Evolutionary conservation across 176 grass and related monocot genomes (phyloP).

Genomic region (Carex myosuroides): DNA sequence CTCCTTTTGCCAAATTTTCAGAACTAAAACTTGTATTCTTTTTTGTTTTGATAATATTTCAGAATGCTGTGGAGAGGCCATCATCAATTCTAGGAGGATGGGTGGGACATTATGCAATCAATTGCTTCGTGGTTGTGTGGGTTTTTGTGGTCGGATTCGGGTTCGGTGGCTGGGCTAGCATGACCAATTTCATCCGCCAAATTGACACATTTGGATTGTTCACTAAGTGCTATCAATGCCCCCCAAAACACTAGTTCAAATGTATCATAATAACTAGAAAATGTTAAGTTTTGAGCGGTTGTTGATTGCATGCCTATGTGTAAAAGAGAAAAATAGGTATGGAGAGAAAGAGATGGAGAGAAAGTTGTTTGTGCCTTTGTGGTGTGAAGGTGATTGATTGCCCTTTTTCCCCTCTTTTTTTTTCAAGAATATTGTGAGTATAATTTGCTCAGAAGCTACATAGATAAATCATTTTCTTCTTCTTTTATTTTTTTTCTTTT

Average conservation of each 20-base stretch:
- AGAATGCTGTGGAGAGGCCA: slow-evolving; percentile 90
- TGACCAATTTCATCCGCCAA: slow-evolving; percentile 67
- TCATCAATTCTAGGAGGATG: slow-evolving; percentile 48
- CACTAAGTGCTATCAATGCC: slow-evolving; percentile 98
- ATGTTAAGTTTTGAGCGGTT: not conserved
- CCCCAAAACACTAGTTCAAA: slow-evolving; percentile 50
- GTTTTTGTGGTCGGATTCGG: slow-evolving; percentile 89
- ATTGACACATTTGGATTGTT: slow-evolving; percentile 80
- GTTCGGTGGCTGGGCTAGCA: slow-evolving; percentile 94
- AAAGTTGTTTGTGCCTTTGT: slow-evolving; percentile 10
- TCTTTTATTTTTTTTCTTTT: not conserved
- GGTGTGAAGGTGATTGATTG: slow-evolving; percentile 17
- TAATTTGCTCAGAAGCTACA: not conserved
- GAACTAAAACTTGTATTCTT: not conserved
- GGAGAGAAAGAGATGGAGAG: not conserved
- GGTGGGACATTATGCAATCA: slow-evolving; percentile 48
- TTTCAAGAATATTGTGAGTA: not conserved
- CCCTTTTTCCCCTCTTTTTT: slow-evolving; percentile 2
- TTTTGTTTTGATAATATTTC: slow-evolving; percentile 4
- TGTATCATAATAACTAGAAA: not conserved
- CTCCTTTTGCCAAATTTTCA: not conserved
- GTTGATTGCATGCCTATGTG: not conserved
- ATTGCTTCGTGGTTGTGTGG: slow-evolving; percentile 78
- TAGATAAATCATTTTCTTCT: not conserved
- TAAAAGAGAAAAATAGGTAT: slow-evolving; percentile 18